Conservation (phyloP, 345 rosid species). For the Bruguiera gymnorhiza region DNA sequence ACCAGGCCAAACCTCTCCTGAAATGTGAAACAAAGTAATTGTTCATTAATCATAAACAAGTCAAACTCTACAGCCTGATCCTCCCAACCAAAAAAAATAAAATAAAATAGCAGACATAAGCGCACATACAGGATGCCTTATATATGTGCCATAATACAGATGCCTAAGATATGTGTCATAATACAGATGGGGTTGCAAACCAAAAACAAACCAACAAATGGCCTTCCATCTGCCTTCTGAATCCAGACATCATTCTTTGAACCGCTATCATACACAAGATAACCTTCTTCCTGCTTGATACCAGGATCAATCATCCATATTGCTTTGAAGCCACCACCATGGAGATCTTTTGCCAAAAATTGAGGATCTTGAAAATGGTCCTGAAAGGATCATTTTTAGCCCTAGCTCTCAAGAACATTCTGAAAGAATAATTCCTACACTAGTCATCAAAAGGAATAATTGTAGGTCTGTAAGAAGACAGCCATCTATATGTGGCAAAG, state of each 20-base stretch:
- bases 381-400: conserved; percentile 32
- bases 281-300: conserved; percentile 73
- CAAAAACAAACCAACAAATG: conserved; percentile 53
- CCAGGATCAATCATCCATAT: conserved; percentile 99
- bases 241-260: conserved; percentile 62
- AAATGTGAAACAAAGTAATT: conserved; percentile 17
- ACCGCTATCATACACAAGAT: conserved; percentile 66
- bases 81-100: neutral
- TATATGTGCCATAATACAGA: neutral
- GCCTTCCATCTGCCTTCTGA: conserved; percentile 57
- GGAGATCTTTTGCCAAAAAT: conserved; percentile 58
- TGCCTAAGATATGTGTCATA: neutral
- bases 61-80: neutral
- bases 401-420: conserved; percentile 33
- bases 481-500: neutral
- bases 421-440: conserved; percentile 24
- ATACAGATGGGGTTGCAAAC: neutral
- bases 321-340: conserved; percentile 68
- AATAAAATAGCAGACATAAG: neutral
- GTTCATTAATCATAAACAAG: neutral
- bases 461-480: neutral
- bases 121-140: neutral
- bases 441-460: neutral
- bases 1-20: conserved; percentile 98
- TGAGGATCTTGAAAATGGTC: conserved; percentile 67